phyloP scores from a whole-genome alignment of 305 asterid species.

The Petunia hybrid region DNA sequence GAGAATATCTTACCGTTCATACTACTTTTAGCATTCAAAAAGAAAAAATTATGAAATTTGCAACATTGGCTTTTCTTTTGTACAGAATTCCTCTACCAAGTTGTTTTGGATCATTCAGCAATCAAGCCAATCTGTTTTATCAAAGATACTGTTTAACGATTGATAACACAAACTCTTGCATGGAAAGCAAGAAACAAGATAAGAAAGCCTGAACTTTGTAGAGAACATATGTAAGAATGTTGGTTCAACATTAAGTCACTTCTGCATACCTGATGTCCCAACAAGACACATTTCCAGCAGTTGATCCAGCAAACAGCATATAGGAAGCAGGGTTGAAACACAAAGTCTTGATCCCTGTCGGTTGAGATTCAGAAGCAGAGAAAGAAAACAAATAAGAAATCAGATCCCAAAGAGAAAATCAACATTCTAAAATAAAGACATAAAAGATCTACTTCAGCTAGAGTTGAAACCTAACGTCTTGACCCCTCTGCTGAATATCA shows the following conservation, averaged over 20 bases:
- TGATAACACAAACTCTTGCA: not conserved
- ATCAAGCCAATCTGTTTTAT: conserved; percentile 4
- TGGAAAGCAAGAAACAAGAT: conserved; percentile 9
- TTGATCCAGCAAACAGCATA: conserved; percentile 79
- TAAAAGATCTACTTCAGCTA: conserved; percentile 39
- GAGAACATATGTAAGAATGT: conserved; percentile 5
- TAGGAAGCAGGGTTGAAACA: conserved; percentile 70
- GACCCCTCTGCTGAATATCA: conserved; percentile 45
- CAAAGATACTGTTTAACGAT: conserved; percentile 1
- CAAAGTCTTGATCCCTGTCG: conserved; percentile 66
- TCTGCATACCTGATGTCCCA: conserved; percentile 84
- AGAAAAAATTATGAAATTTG: not conserved
- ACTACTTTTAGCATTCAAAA: not conserved
- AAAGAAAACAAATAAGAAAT: conserved; percentile 21
- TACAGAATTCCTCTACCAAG: not conserved
- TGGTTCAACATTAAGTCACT: not conserved
- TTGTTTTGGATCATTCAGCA: not conserved
- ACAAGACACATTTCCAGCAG: conserved; percentile 78
- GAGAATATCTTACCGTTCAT: conserved; percentile 12
- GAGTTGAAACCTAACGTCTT: conserved; percentile 66
- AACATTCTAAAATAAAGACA: not conserved
- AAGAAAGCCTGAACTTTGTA: not conserved
- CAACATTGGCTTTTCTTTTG: not conserved
- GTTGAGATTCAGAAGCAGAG: not conserved
- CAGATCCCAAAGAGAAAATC: conserved; percentile 21